A percentile compares a stretch with the other conserved stretches of the same genome.
These are phyloP conservation scores for Colletotrichum tabaci DNA, from an alignment of 2,329 filamentous ascomycete genomes.

Conservation along the genomic window DNA sequence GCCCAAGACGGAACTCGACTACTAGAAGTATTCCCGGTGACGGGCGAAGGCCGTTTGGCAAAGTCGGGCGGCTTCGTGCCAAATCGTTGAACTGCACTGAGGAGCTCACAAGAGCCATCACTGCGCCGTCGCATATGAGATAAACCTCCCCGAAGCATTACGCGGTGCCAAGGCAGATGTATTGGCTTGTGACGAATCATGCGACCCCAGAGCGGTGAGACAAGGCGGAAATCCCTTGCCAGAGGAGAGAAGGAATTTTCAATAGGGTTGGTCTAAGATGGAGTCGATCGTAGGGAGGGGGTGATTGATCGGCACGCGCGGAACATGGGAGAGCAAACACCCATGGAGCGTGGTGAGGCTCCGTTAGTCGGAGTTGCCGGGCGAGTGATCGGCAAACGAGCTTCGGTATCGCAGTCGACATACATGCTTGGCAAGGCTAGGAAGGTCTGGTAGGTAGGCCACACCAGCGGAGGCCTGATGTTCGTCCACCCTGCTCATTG, in stretches of 20 bases:
- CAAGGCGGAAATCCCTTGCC: constrained; percentile 7
- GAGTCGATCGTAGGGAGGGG: constrained; percentile 18
- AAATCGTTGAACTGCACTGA: neutral
- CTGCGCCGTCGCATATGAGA: constrained; percentile 5
- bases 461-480: constrained; percentile 18
- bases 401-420: constrained; percentile 25
- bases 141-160: neutral
- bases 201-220: constrained; percentile 20
- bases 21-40: constrained; percentile 10
- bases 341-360: constrained; percentile 30
- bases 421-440: constrained; percentile 36
- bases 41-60: neutral
- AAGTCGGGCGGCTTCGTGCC: neutral
- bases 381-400: constrained; percentile 34
- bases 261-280: neutral
- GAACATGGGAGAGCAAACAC: constrained; percentile 26
- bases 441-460: neutral
- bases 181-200: constrained; percentile 7
- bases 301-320: constrained; percentile 37
- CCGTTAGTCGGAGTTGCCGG: constrained; percentile 38
- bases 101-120: neutral
- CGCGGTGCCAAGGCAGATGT: constrained; percentile 20
- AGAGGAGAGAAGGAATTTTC: constrained; percentile 13
- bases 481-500: neutral
- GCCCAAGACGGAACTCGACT: constrained; percentile 34